Evolutionary conservation across 2,329 filamentous ascomycete species (phyloP), one percentile per base, ranked within the genome.

Genomic region (Aspergillus arachidicola): DNA sequence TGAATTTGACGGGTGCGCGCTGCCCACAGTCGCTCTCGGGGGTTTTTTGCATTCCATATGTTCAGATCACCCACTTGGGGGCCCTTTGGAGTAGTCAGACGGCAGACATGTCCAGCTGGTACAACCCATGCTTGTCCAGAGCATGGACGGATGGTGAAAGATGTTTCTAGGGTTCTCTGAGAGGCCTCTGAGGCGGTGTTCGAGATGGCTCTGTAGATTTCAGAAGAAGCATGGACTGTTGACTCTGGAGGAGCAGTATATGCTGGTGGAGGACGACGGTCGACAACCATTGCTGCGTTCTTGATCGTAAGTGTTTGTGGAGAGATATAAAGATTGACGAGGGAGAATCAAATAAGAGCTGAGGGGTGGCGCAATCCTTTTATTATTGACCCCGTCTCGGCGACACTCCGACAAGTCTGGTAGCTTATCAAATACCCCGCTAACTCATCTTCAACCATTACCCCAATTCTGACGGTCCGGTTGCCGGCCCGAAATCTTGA

Each of bases 41-140:
- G 90, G 75, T 95, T 93, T 66, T 88, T 80, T 6, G 84, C 82
- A 70, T 90, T 92, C 91, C 91, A 96, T 70, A 95, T 85, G 75
- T 96, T 96, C 21, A 95, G 80, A 71, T 95, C 92, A 59, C 91
- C 91, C 56, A 96, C 91, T 79, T 96, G 92, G 0, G 92, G 87
- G 0, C 92, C 92, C 60, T 89, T 81, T 0, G 91, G 91, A 0
- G 92, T 94, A 62, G 87, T 90, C 65, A 96, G 88, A 16, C 88
- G 86, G 64, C 92, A 86, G 61, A 95, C 85, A 56, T 84, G 84
- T 4, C 91, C 90, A 1, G 86, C 86, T 0, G 87, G 84, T 0
- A 90, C 91, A 55, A 85, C 82, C 89, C 90, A 95, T 1, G 92
- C 91, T 64, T 83, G 83, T 1, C 90, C 92, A 2, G 89, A 91